Evolutionary conservation across 1,284 basidiomycete species (phyloP).

Genomic region (Trichosporon ovoides): DNA sequence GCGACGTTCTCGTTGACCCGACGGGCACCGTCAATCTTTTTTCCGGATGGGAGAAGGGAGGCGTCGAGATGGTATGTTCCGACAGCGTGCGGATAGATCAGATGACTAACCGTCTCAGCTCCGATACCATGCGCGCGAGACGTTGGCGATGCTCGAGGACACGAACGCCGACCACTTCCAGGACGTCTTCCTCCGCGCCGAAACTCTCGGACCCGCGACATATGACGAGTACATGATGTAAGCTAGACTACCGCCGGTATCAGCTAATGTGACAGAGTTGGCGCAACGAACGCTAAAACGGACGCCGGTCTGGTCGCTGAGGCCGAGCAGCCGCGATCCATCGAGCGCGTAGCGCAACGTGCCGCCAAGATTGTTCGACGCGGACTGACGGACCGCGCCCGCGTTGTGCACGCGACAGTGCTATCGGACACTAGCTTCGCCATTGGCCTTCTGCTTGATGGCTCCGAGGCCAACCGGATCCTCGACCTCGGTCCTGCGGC

Average conservation of each 20-base stretch:
- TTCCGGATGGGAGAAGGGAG: constrained; percentile 62
- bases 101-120: constrained; percentile 57
- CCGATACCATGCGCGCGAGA: constrained; percentile 65
- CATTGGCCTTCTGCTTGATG: constrained; percentile 70
- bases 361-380: constrained; percentile 58
- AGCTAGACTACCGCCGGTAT: constrained; percentile 54
- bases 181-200: constrained; percentile 44
- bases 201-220: constrained; percentile 55
- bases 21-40: constrained; percentile 74
- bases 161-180: constrained; percentile 50
- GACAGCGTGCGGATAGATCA: no score
- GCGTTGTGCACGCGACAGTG: constrained; percentile 57
- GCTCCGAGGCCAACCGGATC: constrained; percentile 66
- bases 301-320: constrained; percentile 9
- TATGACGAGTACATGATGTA: constrained; percentile 71
- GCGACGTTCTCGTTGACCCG: constrained; percentile 68
- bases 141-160: constrained; percentile 56
- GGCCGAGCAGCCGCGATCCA: constrained; percentile 58
- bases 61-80: constrained; percentile 46
- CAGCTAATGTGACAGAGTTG: no score
- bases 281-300: constrained; percentile 50
- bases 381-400: constrained; percentile 66
- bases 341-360: constrained; percentile 56
- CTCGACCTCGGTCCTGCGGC: constrained; percentile 83
- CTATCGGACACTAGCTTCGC: constrained; percentile 41